These are phyloP conservation scores for Penicillium aurantiogriseum DNA, from an alignment of 2,329 filamentous ascomycete genomes.

Conservation along the genomic window DNA sequence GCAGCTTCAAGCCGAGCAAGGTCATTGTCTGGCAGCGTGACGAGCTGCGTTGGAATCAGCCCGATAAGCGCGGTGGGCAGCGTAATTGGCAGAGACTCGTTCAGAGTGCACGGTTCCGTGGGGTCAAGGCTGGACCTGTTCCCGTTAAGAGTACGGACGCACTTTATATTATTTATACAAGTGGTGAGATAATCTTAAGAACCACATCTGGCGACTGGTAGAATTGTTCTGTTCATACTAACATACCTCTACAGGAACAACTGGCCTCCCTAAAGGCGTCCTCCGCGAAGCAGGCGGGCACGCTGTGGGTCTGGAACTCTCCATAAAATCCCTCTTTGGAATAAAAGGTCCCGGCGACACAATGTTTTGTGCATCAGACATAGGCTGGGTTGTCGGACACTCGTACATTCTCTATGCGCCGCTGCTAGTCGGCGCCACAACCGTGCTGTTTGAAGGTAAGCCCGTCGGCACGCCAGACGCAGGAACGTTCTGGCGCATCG, in stretches of 20 bases:
- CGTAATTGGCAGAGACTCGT: slow-evolving; percentile 77
- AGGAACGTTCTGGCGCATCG: slow-evolving; percentile 81
- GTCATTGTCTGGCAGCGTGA: slow-evolving; percentile 83
- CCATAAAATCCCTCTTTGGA: slow-evolving; percentile 78
- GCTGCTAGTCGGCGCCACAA: slow-evolving; percentile 78
- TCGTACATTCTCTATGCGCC: slow-evolving; percentile 89
- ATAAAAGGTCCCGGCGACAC: slow-evolving; percentile 82
- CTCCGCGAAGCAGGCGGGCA: slow-evolving; percentile 80
- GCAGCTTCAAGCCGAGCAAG: slow-evolving; percentile 68
- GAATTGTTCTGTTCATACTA: not conserved
- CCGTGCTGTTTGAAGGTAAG: slow-evolving; percentile 90
- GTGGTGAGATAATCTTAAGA: slow-evolving; percentile 41
- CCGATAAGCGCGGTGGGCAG: slow-evolving; percentile 67
- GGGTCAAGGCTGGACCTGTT: slow-evolving; percentile 69
- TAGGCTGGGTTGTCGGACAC: slow-evolving; percentile 88
- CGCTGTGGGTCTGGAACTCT: slow-evolving; percentile 78
- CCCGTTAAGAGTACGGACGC: slow-evolving; percentile 74
- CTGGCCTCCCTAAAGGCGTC: slow-evolving; percentile 79
- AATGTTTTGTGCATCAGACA: slow-evolving; percentile 76
- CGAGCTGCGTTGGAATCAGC: slow-evolving; percentile 68
- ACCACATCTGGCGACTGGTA: too few relatives aligned
- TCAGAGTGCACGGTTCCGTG: slow-evolving; percentile 65
- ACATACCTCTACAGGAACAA: slow-evolving; percentile 58
- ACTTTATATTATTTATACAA: slow-evolving; percentile 90
- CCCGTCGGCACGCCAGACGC: slow-evolving; percentile 85